Conservation (phyloP, 345 rosid species). For the Mercurialis annua region DNA sequence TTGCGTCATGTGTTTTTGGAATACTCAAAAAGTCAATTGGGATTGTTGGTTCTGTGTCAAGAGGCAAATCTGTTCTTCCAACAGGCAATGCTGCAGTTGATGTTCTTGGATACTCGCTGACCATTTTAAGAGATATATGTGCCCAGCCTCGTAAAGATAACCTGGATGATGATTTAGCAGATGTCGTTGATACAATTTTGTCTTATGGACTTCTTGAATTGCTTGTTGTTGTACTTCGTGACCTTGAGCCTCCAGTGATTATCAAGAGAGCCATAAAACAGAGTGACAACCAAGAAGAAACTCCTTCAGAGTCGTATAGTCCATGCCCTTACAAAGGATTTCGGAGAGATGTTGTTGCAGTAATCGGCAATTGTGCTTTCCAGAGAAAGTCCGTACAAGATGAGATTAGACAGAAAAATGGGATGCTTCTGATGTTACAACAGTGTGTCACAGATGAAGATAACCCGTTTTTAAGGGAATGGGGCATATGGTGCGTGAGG, state of each 20-base stretch:
- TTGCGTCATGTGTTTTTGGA: constrained; percentile 14
- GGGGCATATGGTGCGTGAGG: constrained; percentile 78
- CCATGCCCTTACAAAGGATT: constrained; percentile 70
- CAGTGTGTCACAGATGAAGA: constrained; percentile 74
- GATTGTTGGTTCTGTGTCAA: constrained; percentile 30
- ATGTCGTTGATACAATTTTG: constrained; percentile 37
- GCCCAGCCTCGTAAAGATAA: constrained; percentile 39
- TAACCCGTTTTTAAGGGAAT: constrained; percentile 73
- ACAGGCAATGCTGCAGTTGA: constrained; percentile 31
- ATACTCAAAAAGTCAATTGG: constrained; percentile 31
- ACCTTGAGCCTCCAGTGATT: constrained; percentile 64
- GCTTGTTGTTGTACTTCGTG: constrained; percentile 46
- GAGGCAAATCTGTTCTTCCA: constrained; percentile 55
- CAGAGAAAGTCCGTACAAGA: constrained; percentile 64
- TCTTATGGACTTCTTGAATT: constrained; percentile 48
- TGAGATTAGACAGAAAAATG: constrained; percentile 57
- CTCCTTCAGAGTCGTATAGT: constrained; percentile 21
- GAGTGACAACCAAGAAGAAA: constrained; percentile 28
- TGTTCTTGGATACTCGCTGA: constrained; percentile 63
- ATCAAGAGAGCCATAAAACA: constrained; percentile 52
- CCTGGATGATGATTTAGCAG: constrained; percentile 25
- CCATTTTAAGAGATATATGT: constrained; percentile 55
- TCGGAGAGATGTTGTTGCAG: constrained; percentile 71
- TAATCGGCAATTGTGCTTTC: constrained; percentile 68
- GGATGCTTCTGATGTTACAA: constrained; percentile 57